These are phyloP conservation scores for Suillus subaureus DNA, from an alignment of 768 basidiomycete genomes.

Conservation along the genomic window DNA sequence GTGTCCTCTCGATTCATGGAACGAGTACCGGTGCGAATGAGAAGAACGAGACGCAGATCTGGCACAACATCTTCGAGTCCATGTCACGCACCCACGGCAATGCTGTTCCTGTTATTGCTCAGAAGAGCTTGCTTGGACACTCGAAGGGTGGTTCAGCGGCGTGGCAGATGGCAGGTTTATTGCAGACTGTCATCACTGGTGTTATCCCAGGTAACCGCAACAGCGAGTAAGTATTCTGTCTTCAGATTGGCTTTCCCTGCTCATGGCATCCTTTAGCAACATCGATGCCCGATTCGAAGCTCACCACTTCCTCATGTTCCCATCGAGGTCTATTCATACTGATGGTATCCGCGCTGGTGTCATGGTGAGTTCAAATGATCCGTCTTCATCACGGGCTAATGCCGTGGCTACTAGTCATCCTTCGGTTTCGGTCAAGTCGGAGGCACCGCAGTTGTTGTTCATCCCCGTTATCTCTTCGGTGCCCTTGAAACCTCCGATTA, in stretches of 20 bases:
- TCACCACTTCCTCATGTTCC: conserved; percentile 93
- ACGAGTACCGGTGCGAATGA: conserved; percentile 91
- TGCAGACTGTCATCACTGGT: conserved; percentile 83
- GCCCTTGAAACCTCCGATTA: conserved; percentile 79
- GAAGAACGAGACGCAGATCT: conserved; percentile 96
- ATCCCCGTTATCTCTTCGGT: conserved; percentile 91
- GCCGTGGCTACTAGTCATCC: conserved; percentile 61
- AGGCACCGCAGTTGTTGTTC: conserved; percentile 83
- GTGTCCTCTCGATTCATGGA: conserved; percentile 86
- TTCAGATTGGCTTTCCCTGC: not conserved
- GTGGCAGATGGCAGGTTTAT: conserved; percentile 93
- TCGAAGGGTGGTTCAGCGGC: conserved; percentile 99
- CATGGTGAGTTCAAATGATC: conserved; percentile 57
- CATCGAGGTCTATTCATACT: conserved; percentile 93
- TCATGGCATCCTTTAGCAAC: conserved; percentile 55
- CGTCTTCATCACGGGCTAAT: not conserved
- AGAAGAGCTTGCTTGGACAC: conserved; percentile 96
- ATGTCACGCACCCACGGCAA: conserved; percentile 92
- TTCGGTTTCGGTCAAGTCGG: conserved; percentile 99
- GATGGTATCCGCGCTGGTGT: conserved; percentile 88
- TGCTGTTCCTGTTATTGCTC: conserved; percentile 96
- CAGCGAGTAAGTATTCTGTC: conserved; percentile 72
- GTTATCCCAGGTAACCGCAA: conserved; percentile 95
- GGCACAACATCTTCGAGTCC: conserved; percentile 92
- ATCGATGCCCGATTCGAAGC: conserved; percentile 91